A percentile compares a stretch with the other conserved stretches of the same genome.
Evolutionary conservation across 495 filamentous ascomycete genomes (phyloP).

Genomic region (Annulohypoxylon bovei): DNA sequence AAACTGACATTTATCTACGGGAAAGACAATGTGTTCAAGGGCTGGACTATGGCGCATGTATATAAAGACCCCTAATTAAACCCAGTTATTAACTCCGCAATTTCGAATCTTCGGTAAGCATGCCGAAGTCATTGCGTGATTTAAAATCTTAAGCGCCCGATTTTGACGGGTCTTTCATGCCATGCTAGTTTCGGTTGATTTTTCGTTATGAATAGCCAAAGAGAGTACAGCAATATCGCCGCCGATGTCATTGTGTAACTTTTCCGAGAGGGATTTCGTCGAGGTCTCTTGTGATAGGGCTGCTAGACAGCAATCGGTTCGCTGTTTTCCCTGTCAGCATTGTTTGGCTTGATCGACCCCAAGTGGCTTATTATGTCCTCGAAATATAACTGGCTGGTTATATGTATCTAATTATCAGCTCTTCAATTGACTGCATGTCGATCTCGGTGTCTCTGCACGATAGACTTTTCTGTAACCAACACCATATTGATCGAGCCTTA

Average conservation of each 20-base stretch:
- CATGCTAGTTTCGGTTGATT: not conserved
- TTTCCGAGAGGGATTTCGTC: not conserved
- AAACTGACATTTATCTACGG: not conserved
- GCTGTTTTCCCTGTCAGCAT: not conserved
- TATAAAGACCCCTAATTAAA: not conserved
- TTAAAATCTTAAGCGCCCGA: slow-evolving; percentile 7
- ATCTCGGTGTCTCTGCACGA: slow-evolving; percentile 3
- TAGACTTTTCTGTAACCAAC: slow-evolving; percentile 22
- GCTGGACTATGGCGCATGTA: not conserved
- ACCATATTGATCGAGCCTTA: not conserved
- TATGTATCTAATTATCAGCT: not conserved
- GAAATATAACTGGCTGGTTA: slow-evolving; percentile 15
- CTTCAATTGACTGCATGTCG: not conserved
- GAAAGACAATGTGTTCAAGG: not conserved
- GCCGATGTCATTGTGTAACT: slow-evolving; percentile 20
- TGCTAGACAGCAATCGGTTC: not conserved
- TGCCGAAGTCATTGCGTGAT: not conserved
- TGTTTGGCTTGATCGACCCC: not conserved
- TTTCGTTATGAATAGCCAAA: not conserved
- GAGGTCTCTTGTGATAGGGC: not conserved
- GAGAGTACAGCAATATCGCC: slow-evolving; percentile 2
- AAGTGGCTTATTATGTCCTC: not conserved
- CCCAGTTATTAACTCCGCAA: not conserved
- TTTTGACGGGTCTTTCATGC: not conserved
- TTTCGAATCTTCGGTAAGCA: not conserved